Conservation (phyloP, 768 basidiomycete species). For the Multifurca ochricompacta region DNA sequence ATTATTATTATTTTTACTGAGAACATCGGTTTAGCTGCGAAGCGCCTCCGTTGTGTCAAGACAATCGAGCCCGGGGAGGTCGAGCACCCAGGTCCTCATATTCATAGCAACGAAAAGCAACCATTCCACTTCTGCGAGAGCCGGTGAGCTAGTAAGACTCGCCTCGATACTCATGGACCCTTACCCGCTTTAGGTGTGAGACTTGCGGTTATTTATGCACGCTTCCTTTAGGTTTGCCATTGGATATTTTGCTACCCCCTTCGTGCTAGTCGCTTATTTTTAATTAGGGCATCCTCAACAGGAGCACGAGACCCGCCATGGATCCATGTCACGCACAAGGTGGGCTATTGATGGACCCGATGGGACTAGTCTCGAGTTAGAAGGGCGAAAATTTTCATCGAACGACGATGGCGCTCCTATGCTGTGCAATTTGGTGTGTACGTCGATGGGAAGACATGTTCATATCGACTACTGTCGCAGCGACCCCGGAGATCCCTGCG, state of each 20-base stretch:
- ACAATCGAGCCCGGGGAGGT: constrained; percentile 36
- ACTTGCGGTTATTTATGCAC: constrained; percentile 55
- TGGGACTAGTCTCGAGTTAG: constrained; percentile 42
- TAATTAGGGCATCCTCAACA: constrained; percentile 47
- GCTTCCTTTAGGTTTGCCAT: constrained; percentile 39
- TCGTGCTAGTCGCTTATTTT: background rate
- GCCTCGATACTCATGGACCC: background rate
- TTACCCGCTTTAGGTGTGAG: constrained; percentile 35
- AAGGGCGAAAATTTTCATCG: constrained; percentile 46
- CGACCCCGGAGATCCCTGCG: constrained; percentile 35
- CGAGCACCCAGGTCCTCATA: constrained; percentile 40
- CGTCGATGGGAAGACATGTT: constrained; percentile 46
- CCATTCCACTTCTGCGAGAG: constrained; percentile 51
- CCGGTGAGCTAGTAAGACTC: constrained; percentile 27
- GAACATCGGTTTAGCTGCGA: constrained; percentile 32
- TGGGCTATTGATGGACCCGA: constrained; percentile 53
- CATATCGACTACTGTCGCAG: constrained; percentile 53
- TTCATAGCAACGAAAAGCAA: constrained; percentile 37
- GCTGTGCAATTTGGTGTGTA: constrained; percentile 56
- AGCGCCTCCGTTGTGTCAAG: constrained; percentile 44
- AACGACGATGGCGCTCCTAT: constrained; percentile 54
- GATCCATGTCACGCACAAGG: constrained; percentile 50
- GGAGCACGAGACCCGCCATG: constrained; percentile 56
- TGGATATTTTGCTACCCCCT: background rate
- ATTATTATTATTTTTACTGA: background rate